These are phyloP conservation scores for Dioscorea dumetorum DNA, from an alignment of 106 monocot species.

Conservation along the genomic window DNA sequence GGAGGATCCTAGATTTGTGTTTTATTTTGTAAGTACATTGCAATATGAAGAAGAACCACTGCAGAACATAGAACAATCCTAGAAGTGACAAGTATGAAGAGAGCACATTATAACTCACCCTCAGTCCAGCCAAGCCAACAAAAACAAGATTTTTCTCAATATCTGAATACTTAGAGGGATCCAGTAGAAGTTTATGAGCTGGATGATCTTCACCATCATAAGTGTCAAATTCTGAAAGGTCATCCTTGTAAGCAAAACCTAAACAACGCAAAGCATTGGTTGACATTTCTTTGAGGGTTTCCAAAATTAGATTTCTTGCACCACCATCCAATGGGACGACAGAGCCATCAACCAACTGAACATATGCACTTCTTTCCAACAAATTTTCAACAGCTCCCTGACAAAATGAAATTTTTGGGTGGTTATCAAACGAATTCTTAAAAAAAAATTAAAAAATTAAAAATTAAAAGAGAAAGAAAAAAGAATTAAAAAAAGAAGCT, in stretches of 20 bases:
- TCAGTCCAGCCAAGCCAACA: slow-evolving; percentile 66
- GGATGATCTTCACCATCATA: slow-evolving; percentile 83
- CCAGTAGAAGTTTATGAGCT: slow-evolving; percentile 72
- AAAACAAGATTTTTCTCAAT: slow-evolving; percentile 79
- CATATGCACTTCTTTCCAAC: slow-evolving; percentile 51
- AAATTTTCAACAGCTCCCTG: slow-evolving; percentile 92
- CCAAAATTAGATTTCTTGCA: slow-evolving; percentile 36
- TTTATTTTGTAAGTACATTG: neutral
- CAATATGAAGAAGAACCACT: neutral
- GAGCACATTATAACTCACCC: slow-evolving; percentile 28
- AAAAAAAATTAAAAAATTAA: too few relatives aligned
- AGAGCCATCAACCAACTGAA: slow-evolving; percentile 76
- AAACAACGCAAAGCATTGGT: slow-evolving; percentile 72
- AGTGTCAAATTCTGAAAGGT: slow-evolving; percentile 58
- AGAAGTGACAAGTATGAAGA: neutral
- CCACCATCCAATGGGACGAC: slow-evolving; percentile 47
- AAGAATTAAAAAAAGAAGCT: too few relatives aligned
- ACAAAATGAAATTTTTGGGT: neutral
- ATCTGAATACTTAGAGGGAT: slow-evolving; percentile 69
- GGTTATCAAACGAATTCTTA: too few relatives aligned
- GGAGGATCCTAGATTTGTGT: slow-evolving; percentile 64
- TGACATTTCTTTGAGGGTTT: slow-evolving; percentile 59
- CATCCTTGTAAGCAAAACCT: slow-evolving; percentile 83
- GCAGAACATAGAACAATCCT: too few relatives aligned
- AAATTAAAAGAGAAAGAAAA: too few relatives aligned